phyloP scores from a whole-genome alignment of 1,139 yeast species.

The Meyerozyma elateridarum region DNA sequence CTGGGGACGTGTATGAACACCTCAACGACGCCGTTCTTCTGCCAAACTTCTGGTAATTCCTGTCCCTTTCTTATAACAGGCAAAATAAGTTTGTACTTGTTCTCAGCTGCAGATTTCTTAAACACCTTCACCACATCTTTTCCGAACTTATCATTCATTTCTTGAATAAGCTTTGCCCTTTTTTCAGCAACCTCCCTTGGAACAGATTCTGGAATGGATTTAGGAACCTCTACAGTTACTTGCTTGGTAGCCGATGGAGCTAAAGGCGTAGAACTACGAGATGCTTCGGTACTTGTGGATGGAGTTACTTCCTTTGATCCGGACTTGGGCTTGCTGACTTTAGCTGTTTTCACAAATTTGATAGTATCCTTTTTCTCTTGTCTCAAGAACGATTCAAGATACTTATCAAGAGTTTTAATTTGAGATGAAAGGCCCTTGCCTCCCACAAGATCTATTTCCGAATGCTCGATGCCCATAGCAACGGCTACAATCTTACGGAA shows the following conservation, averaged over 20 bases:
- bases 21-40: conserved; percentile 9
- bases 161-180: conserved; percentile 7
- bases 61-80: conserved; percentile 5
- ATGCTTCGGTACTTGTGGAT: no score
- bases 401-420: conserved; percentile 50
- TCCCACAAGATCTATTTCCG: conserved; percentile 33
- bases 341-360: conserved; percentile 35
- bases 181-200: conserved; percentile 1
- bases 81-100: conserved; percentile 11
- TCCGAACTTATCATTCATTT: conserved; percentile 10
- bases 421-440: conserved; percentile 50
- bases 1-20: conserved; percentile 11
- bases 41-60: conserved; percentile 10
- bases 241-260: not conserved
- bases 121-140: conserved; percentile 9
- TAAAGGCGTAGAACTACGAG: not conserved
- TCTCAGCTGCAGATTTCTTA: conserved; percentile 10
- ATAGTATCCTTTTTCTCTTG: conserved; percentile 52
- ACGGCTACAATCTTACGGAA: conserved; percentile 47
- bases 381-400: conserved; percentile 53
- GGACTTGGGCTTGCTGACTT: conserved; percentile 1
- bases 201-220: not conserved
- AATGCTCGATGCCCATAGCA: conserved; percentile 24
- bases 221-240: no score
- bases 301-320: not conserved